A percentile compares a stretch with the other conserved stretches of the same genome.
Evolutionary conservation across 805 yeast genomes (phyloP).

Genomic region (Saturnispora besseyi): DNA sequence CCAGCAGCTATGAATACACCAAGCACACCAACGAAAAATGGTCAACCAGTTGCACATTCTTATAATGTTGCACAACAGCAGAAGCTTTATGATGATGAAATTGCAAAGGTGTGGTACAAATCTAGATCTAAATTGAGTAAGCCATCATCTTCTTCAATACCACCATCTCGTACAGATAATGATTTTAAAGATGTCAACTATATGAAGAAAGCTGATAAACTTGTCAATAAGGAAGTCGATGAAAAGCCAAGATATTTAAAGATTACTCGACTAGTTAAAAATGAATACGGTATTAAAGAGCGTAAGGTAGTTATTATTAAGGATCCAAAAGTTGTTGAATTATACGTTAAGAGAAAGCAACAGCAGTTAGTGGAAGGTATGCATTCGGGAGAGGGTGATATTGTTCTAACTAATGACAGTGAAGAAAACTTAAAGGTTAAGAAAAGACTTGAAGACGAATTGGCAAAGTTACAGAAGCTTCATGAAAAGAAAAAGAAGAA

Average conservation of each 20-base stretch:
- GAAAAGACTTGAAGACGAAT: slow-evolving; percentile 69
- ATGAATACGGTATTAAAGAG: slow-evolving; percentile 78
- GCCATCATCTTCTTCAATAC: slow-evolving; percentile 17
- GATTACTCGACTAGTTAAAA: slow-evolving; percentile 73
- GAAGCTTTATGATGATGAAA: slow-evolving; percentile 84
- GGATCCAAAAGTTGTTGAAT: slow-evolving; percentile 81
- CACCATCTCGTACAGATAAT: slow-evolving; percentile 18
- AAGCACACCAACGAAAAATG: slow-evolving; percentile 26
- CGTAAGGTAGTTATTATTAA: slow-evolving; percentile 67
- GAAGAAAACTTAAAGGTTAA: slow-evolving; percentile 73
- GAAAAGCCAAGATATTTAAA: slow-evolving; percentile 33
- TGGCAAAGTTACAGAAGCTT: slow-evolving; percentile 74
- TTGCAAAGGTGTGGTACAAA: slow-evolving; percentile 79
- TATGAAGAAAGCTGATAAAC: slow-evolving; percentile 29
- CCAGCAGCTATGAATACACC: slow-evolving; percentile 7
- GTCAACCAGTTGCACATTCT: slow-evolving; percentile 47
- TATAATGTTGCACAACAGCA: slow-evolving; percentile 82
- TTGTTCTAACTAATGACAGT: slow-evolving; percentile 71
- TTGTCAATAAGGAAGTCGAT: slow-evolving; percentile 25
- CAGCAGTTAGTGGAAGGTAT: slow-evolving; percentile 27
- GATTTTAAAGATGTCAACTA: slow-evolving; percentile 27
- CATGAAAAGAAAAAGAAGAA: slow-evolving; percentile 41
- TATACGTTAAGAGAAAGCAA: slow-evolving; percentile 57
- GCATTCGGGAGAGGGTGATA: slow-evolving; percentile 57
- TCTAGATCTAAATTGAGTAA: slow-evolving; percentile 56